A percentile compares a stretch with the other conserved stretches of the same genome.
Evolutionary conservation across 495 filamentous ascomycete genomes (phyloP).

Genomic region (Hyaloscypha bicolor): DNA sequence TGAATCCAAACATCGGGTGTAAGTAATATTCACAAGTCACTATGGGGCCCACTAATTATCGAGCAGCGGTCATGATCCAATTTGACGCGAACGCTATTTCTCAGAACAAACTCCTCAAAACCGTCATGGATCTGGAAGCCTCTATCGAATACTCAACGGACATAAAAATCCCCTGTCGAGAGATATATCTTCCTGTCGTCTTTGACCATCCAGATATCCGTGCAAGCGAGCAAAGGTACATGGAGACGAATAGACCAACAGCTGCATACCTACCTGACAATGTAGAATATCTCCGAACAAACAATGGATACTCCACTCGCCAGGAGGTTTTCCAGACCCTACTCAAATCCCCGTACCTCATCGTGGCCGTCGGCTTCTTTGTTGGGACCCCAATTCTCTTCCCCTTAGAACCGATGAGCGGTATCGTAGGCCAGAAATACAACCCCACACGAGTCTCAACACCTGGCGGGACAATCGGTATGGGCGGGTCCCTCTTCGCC

Average conservation of each 20-base stretch:
- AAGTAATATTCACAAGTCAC: background rate
- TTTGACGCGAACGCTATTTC: slow-evolving; percentile 36
- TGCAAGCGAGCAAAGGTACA: slow-evolving; percentile 56
- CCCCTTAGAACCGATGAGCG: slow-evolving; percentile 57
- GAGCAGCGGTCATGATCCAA: slow-evolving; percentile 24
- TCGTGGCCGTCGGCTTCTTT: slow-evolving; percentile 61
- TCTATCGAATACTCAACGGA: slow-evolving; percentile 36
- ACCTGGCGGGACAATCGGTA: slow-evolving; percentile 53
- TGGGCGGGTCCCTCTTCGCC: slow-evolving; percentile 57
- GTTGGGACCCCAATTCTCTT: slow-evolving; percentile 54
- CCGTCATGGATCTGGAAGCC: slow-evolving; percentile 36
- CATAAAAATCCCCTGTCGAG: slow-evolving; percentile 51
- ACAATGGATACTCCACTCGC: slow-evolving; percentile 54
- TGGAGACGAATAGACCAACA: slow-evolving; percentile 57
- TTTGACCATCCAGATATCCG: slow-evolving; percentile 53
- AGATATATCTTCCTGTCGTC: slow-evolving; percentile 55
- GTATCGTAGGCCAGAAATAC: slow-evolving; percentile 58
- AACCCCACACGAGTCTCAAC: slow-evolving; percentile 62
- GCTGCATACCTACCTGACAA: slow-evolving; percentile 62
- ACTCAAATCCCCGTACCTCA: slow-evolving; percentile 50
- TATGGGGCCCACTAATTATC: background rate
- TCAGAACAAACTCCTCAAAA: slow-evolving; percentile 36
- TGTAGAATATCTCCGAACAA: slow-evolving; percentile 56
- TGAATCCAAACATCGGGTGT: slow-evolving; percentile 23
- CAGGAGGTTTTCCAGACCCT: slow-evolving; percentile 46